These are phyloP conservation scores for Penstemon barbatus DNA, from an alignment of 257 asterid species.

Conservation along the genomic window DNA sequence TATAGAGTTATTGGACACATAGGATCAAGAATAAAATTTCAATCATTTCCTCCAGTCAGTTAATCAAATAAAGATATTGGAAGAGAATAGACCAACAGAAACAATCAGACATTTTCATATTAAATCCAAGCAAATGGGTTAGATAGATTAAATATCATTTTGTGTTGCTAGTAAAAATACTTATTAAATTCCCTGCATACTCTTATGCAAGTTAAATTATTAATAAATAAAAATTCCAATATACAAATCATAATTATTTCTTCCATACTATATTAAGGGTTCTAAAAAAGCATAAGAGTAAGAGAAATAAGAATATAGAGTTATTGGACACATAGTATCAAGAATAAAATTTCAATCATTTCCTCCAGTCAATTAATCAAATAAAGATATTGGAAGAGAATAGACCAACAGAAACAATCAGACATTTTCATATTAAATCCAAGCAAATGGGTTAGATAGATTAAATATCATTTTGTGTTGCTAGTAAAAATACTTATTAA, in stretches of 20 bases:
- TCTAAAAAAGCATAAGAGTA: not conserved
- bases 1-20: not conserved
- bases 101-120: not conserved
- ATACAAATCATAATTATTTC: not conserved
- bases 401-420: not conserved
- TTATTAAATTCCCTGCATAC: not conserved
- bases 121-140: too few species aligned
- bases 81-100: not conserved
- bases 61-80: constrained; percentile 12
- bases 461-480: not conserved
- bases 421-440: not conserved
- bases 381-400: constrained; percentile 10
- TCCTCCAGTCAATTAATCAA: constrained; percentile 9
- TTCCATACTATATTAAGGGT: not conserved
- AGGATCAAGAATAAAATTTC: constrained; percentile 11
- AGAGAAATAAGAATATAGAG: constrained; percentile 6
- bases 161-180: not conserved
- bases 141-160: too few species aligned
- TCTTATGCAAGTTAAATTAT: not conserved
- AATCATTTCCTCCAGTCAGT: not conserved
- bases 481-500: not conserved
- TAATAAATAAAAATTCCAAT: not conserved
- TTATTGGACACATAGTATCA: constrained; percentile 8
- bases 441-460: too few species aligned
- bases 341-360: not conserved